Evolutionary conservation across 441 rosid species (phyloP), one percentile per base, ranked within the genome.

Genomic region (Viola pubescens): DNA sequence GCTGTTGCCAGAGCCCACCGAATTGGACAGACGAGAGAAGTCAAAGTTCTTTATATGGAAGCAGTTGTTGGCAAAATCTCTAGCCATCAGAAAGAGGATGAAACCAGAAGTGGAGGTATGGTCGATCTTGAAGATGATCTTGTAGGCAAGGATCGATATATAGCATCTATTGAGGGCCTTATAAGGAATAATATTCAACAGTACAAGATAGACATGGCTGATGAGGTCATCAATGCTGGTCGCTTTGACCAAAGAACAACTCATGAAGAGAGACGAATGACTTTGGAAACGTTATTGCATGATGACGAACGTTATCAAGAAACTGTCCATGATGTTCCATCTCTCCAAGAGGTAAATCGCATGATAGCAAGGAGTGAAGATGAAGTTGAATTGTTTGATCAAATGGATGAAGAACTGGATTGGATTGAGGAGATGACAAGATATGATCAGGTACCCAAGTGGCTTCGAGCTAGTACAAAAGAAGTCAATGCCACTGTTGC

Each of bases 1-100:
- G 99, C 99, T 61, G 98, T 94, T 77, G 99, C 99, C 41, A 94
- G 99, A 75, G 99, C 99, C 63, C 99, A 94, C 70, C 94, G 99
- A 67, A 94, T 91, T 76, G 99, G 99, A 64, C 99, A 94, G 76
- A 89, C 65, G 49, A 82, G 99, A 74, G 99, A 91, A 80, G 99
- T 94, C 39, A 94, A 89, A 74, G 98, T 94, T 56, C 89, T 94
- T 70, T 94, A 94, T 74, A 81, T 94, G 99, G 99, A 94, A 80
- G 98, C 98, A 63, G 99, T 94, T 71, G 99, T 91, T 66, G 91
- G 76, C 76, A 89, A 94, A 78, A 60, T 87, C 55, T 73, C 99
- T 8, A 86, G 97, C 82, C 86, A 89, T 76, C 97, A 89, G 66
- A 91, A 89, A 66, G 98, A 94, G 78, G 99, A 94, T 71, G 99